Conservation (phyloP, 2,329 filamentous ascomycete species). For the Alternaria consortialis region DNA sequence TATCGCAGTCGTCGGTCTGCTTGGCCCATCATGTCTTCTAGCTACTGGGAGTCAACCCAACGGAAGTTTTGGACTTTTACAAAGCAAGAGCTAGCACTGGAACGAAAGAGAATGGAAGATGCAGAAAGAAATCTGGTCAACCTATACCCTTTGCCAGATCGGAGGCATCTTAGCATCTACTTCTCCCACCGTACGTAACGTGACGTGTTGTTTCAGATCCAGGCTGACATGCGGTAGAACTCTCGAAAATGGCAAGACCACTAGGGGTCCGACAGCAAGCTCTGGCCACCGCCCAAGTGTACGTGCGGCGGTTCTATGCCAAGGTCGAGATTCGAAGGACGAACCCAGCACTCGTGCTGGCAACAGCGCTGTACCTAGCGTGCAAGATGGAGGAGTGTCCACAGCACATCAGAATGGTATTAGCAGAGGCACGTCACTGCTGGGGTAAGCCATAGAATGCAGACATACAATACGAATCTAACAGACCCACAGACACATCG, state of each 20-base stretch:
- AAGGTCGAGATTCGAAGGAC: constrained; percentile 90
- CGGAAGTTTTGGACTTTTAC: constrained; percentile 90
- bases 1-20: neutral
- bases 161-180: constrained; percentile 85
- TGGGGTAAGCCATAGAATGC: constrained; percentile 40
- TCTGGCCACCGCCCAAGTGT: constrained; percentile 92
- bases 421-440: constrained; percentile 82
- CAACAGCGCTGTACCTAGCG: constrained; percentile 93
- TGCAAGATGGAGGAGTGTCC: constrained; percentile 99
- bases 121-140: constrained; percentile 77
- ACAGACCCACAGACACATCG: constrained; percentile 39
- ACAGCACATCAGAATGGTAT: constrained; percentile 91
- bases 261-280: constrained; percentile 88
- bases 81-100: constrained; percentile 77
- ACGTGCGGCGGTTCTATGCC: constrained; percentile 92
- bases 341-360: constrained; percentile 90
- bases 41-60: constrained; percentile 97
- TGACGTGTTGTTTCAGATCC: neutral
- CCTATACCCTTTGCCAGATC: constrained; percentile 83
- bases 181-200: constrained; percentile 80
- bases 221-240: constrained; percentile 57
- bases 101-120: constrained; percentile 79
- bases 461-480: constrained; percentile 2
- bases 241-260: constrained; percentile 83
- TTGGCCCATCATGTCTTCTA: constrained; percentile 76